These are phyloP conservation scores for Macroventuria anomochaeta DNA, from an alignment of 2,329 filamentous ascomycete species.

Conservation along the genomic window DNA sequence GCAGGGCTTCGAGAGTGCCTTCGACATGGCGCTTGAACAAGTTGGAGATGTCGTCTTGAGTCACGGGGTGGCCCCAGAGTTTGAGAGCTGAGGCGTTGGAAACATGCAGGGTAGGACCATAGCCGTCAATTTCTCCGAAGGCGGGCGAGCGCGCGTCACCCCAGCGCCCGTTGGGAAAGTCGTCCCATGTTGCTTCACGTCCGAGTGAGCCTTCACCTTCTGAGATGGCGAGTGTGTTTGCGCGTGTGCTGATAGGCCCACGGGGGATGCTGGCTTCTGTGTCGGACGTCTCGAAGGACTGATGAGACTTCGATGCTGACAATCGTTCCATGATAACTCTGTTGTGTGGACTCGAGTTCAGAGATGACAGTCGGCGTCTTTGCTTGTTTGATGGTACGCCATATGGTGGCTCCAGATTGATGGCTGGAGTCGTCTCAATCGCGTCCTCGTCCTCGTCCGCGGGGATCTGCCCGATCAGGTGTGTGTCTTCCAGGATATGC, in stretches of 20 bases:
- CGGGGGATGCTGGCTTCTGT: slow-evolving; percentile 78
- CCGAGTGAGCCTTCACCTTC: slow-evolving; percentile 90
- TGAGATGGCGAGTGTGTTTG: slow-evolving; percentile 89
- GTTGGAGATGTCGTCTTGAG: slow-evolving; percentile 72
- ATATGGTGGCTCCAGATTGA: slow-evolving; percentile 41
- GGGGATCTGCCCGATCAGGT: slow-evolving; percentile 72
- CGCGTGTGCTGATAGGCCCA: slow-evolving; percentile 74
- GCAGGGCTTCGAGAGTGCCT: slow-evolving; percentile 80
- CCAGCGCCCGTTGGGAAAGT: slow-evolving; percentile 96
- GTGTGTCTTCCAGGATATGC: slow-evolving; percentile 84
- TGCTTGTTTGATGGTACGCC: slow-evolving; percentile 29
- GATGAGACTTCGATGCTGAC: slow-evolving; percentile 60
- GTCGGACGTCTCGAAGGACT: slow-evolving; percentile 70
- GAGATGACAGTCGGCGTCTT: slow-evolving; percentile 73
- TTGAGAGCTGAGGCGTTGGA: slow-evolving; percentile 81
- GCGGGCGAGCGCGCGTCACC: slow-evolving; percentile 85
- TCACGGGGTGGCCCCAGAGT: slow-evolving; percentile 82
- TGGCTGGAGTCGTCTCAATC: slow-evolving; percentile 55
- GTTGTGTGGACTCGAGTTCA: slow-evolving; percentile 86
- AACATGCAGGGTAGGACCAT: slow-evolving; percentile 93
- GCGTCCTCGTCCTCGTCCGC: slow-evolving; percentile 55
- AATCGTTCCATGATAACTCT: slow-evolving; percentile 78
- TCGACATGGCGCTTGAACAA: slow-evolving; percentile 83
- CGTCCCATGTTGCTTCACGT: slow-evolving; percentile 96
- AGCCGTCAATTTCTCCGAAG: slow-evolving; percentile 97